Conservation (phyloP, 768 basidiomycete genomes). For the Sutorius australiensis region DNA sequence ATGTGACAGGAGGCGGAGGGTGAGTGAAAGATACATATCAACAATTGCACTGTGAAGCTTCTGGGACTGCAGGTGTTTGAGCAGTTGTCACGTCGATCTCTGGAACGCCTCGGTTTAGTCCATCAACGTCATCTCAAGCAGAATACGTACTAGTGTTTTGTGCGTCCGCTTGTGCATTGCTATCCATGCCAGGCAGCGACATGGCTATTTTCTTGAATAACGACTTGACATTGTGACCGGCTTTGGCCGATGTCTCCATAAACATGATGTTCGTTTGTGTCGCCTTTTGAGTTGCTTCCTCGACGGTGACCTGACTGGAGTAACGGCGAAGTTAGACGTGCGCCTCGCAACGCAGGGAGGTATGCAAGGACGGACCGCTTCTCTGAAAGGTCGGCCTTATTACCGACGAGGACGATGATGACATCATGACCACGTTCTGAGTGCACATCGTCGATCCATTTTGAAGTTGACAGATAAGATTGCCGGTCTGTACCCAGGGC, state of each 20-base stretch:
- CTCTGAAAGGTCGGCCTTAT: slow-evolving; percentile 98
- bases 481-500: slow-evolving; percentile 64
- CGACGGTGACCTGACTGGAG: slow-evolving; percentile 92
- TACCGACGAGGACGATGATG: slow-evolving; percentile 96
- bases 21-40: slow-evolving; percentile 33
- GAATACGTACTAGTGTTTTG: slow-evolving; percentile 44
- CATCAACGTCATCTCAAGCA: neutral
- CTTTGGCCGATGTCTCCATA: slow-evolving; percentile 99
- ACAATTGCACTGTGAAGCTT: slow-evolving; percentile 85
- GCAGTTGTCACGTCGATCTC: slow-evolving; percentile 91
- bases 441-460: slow-evolving; percentile 99
- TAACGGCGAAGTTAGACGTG: slow-evolving; percentile 8
- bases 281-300: slow-evolving; percentile 91
- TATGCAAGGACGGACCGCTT: slow-evolving; percentile 67
- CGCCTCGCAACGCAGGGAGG: neutral
- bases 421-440: slow-evolving; percentile 97
- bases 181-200: slow-evolving; percentile 95
- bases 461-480: slow-evolving; percentile 96
- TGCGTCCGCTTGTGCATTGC: slow-evolving; percentile 60
- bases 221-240: slow-evolving; percentile 98
- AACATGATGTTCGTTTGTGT: slow-evolving; percentile 94
- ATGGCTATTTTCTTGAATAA: slow-evolving; percentile 99
- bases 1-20: slow-evolving; percentile 11
- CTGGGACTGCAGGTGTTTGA: slow-evolving; percentile 64
- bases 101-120: slow-evolving; percentile 29